Evolutionary conservation across 139 green algal species (phyloP), one percentile per base, ranked within the genome.

Genomic region (Chlorella sp.): DNA sequence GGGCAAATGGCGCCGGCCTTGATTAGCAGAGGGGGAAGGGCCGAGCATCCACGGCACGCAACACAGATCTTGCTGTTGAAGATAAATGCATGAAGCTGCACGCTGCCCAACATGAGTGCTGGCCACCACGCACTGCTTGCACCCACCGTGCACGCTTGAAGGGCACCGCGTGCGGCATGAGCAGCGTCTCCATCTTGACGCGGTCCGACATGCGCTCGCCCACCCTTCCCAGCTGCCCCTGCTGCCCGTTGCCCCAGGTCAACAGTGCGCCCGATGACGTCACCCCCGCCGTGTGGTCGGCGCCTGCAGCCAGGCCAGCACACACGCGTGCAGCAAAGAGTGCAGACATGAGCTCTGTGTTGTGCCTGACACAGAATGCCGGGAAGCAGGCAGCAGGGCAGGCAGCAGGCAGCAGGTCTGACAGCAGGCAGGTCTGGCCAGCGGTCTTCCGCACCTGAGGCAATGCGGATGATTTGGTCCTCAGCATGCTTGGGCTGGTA

Each of bases 171-270:
- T 92, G 85, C n/a, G 95, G 94, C 75, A 64, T 89, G 75, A 97
- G 94, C 57, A 97, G 91, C 48, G 91, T 93, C 32, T 53, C 60
- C 84, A 89, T 79, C 73, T 81, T 88, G 18, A 90, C 88, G 2
- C 92, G 79, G 57, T 92, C 66, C 30, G 61, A 83, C 86, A 93
- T 30, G 66, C 91, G 89, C 84, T 85, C 71, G n/a, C 88, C 91
- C 48, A 98, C 83, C 26, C 96, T 93, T 5, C 97, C 97, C 42
- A 98, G 96, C 94, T 98, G 96, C 14, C 97, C 97, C 88, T 97
- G 94, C 42, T 94, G 90, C 30, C 95, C 96, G 36, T 93, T 95
- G 87, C 97, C 97, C 96, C 96, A 99, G 0, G 95, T 96, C 36
- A 98, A 89, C 69, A 98, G 89, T 11, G 89, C 80, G 22, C 96